Base-by-base conservation (phyloP, 257 asterid species). In the Oldenlandia corymbosa region DNA sequence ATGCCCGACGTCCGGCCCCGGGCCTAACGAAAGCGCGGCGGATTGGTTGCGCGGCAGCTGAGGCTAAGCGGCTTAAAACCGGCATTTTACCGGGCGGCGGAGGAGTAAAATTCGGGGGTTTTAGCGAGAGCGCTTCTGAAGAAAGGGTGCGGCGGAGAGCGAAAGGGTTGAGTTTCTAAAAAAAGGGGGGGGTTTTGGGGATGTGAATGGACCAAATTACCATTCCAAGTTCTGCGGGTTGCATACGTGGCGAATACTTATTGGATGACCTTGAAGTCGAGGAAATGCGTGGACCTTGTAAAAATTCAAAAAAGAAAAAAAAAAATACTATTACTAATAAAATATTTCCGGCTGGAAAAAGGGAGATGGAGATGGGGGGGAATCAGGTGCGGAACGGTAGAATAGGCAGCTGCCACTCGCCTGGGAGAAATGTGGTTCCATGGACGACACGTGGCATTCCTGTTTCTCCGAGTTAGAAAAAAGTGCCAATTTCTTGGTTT, bases 11-110 rank as follows among this genome's bases (percentile, higher is more conserved):
- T 34, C 23, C 9, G 8, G 30, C 36, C 32, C 28, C 13, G 12
- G 51, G 12, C 34, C 24, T 45, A 50, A 68, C 61, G 49, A 63
- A 53, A 30, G 45, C 55, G 9, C 69, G 46, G 9, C 69, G 46
- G 6, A 82, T 56, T 5, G 78, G 71, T 49, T 73, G 83, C 68
- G 83, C 73, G 11, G 88, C 72, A 57, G 64, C 71, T 62, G 20
- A 54, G 3, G 82, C 75, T 26, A 83, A 80, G 71, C 89, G 87
- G 74, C 76, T 66, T 60, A 90, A 68, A 78, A 78, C 66, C 61
- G 86, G 76, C 97, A 90, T 83, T 68, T 72, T 54, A 69, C 76
- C 57, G 78, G 21, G 43, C 26, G 31, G 54, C 16, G 43, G 37
- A 32, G 9, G 16, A 8, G 18, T 21, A 18, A 18, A 9, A 2